Conservation (phyloP, 176 grass and related monocot genomes). For the Carex littledalei region DNA sequence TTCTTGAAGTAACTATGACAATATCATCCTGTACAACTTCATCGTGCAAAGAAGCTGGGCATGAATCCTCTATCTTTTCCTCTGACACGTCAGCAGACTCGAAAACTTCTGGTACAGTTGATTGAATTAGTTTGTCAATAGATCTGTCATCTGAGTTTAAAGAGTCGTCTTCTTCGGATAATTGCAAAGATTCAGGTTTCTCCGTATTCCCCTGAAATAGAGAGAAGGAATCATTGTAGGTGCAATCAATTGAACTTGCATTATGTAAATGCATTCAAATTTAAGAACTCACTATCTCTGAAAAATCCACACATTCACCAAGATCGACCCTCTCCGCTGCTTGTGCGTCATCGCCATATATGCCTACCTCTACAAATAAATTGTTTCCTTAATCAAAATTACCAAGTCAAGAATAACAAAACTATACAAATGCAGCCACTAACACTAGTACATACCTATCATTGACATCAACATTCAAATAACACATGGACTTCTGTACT, state of each 20-base stretch:
- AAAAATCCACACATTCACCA: slow-evolving; percentile 6
- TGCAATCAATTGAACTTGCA: slow-evolving; percentile 1
- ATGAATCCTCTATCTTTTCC: slow-evolving; percentile 46
- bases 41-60: slow-evolving; percentile 51
- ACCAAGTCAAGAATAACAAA: background rate
- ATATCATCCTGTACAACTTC: slow-evolving; percentile 26
- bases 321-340: background rate
- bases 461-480: background rate
- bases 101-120: slow-evolving; percentile 34
- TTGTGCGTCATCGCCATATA: background rate
- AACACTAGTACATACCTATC: background rate
- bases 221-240: background rate
- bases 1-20: slow-evolving; percentile 33
- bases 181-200: slow-evolving; percentile 16
- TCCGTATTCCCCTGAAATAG: slow-evolving; percentile 9
- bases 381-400: background rate
- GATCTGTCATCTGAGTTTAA: background rate
- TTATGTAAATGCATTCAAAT: slow-evolving; percentile 3
- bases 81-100: slow-evolving; percentile 29
- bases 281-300: slow-evolving; percentile 11
- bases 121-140: slow-evolving; percentile 26
- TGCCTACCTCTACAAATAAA: slow-evolving; percentile 24
- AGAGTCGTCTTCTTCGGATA: slow-evolving; percentile 14
- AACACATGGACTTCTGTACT: background rate
- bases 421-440: background rate